phyloP scores from a whole-genome alignment of 2,329 filamentous ascomycete genomes.

The Fusarium duplospermum region DNA sequence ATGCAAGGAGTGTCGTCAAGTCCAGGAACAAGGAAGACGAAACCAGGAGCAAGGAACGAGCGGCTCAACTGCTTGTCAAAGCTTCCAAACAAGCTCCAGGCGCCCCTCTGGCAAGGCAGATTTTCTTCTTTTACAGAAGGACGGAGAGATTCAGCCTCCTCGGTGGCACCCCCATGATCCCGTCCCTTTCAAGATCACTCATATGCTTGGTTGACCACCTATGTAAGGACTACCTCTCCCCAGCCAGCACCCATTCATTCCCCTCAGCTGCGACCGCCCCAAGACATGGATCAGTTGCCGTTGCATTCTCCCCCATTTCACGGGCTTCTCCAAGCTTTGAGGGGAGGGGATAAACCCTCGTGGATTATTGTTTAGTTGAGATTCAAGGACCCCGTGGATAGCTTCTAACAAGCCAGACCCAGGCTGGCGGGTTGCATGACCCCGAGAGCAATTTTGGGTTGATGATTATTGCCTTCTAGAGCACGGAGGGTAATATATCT shows the following conservation, averaged over 20 bases:
- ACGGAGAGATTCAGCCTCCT: conserved; percentile 1
- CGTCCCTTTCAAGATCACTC: conserved; percentile 1
- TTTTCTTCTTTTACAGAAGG: not conserved
- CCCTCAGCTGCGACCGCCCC: conserved; percentile 2
- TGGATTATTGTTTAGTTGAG: conserved; percentile 1
- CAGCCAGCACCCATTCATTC: not conserved
- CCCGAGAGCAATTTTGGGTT: not conserved
- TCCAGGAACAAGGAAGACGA: conserved; percentile 15
- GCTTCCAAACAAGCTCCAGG: conserved; percentile 5
- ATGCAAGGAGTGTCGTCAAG: not conserved
- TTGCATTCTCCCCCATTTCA: conserved; percentile 7
- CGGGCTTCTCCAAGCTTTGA: not conserved
- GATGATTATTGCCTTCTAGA: not conserved
- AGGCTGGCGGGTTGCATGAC: not conserved
- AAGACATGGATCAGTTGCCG: conserved; percentile 19
- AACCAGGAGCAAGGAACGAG: conserved; percentile 9
- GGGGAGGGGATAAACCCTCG: conserved; percentile 5
- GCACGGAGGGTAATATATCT: not conserved
- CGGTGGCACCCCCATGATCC: not conserved
- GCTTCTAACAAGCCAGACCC: not conserved
- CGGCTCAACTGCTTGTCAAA: conserved; percentile 13
- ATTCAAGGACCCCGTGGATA: conserved; percentile 20
- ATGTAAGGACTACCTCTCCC: not conserved
- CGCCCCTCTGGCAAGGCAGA: conserved; percentile 21
- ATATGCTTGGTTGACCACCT: not conserved